Evolutionary conservation across 306 rosid genomes (phyloP).

Genomic region (Prunus salicina): DNA sequence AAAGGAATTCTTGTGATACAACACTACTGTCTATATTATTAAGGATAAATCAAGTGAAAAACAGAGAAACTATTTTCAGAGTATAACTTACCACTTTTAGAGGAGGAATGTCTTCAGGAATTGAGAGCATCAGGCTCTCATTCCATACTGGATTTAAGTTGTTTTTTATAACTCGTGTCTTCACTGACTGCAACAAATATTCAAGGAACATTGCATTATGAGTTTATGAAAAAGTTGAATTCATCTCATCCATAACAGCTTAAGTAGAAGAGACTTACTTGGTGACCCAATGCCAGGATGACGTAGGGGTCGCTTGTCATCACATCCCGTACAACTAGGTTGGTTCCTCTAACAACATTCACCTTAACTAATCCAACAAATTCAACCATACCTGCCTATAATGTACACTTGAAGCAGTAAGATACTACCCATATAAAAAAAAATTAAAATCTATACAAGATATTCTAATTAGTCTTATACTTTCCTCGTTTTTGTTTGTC

Average conservation of each 20-base stretch:
- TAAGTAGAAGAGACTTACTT: slow-evolving; percentile 58
- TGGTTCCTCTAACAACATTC: slow-evolving; percentile 83
- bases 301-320: slow-evolving; percentile 93
- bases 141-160: slow-evolving; percentile 94
- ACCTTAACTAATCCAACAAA: slow-evolving; percentile 92
- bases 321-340: slow-evolving; percentile 77
- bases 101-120: slow-evolving; percentile 85
- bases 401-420: slow-evolving; percentile 33
- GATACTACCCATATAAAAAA: slow-evolving; percentile 24
- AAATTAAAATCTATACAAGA: neutral
- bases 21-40: neutral
- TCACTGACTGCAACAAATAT: slow-evolving; percentile 71
- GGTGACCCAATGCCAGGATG: slow-evolving; percentile 80
- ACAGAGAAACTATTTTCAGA: neutral
- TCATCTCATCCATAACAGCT: slow-evolving; percentile 8
- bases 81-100: slow-evolving; percentile 70
- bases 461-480: neutral
- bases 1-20: neutral
- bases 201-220: neutral
- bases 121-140: slow-evolving; percentile 86
- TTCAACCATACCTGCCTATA: slow-evolving; percentile 98
- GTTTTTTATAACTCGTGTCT: slow-evolving; percentile 83
- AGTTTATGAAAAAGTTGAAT: neutral
- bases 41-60: neutral
- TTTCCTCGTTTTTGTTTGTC: neutral